Conservation (phyloP, 768 basidiomycete species). For the Serendipita vermifera region DNA sequence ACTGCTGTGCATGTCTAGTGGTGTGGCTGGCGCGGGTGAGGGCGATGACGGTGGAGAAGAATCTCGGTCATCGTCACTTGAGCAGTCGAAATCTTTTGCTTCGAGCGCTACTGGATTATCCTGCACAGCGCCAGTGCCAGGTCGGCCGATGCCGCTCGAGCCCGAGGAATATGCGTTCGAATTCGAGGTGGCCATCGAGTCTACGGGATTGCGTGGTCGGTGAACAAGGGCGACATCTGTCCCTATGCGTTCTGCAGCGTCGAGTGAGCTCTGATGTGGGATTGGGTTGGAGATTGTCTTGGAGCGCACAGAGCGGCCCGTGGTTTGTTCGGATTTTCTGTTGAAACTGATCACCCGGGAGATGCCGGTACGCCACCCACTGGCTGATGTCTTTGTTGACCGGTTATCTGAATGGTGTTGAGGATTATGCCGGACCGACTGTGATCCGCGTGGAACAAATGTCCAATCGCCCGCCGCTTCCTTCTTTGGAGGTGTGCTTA, state of each 20-base stretch:
- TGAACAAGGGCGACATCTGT: background rate
- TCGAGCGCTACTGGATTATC: conserved; percentile 5
- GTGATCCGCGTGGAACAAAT: background rate
- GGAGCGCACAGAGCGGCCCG: background rate
- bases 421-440: background rate
- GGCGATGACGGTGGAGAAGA: background rate
- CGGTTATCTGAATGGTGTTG: background rate
- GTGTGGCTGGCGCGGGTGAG: background rate
- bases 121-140: background rate
- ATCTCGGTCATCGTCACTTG: background rate
- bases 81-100: background rate
- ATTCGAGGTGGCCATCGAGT: background rate
- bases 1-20: background rate
- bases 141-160: no score
- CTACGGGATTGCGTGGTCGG: background rate
- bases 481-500: background rate
- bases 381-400: background rate
- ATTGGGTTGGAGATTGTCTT: background rate
- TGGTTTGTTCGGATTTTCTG: background rate
- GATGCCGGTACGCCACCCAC: background rate
- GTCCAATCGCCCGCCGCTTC: conserved; percentile 1
- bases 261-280: background rate
- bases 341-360: background rate
- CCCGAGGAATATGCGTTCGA: background rate
- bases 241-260: background rate